phyloP scores from a whole-genome alignment of 2,329 filamentous ascomycete species.

The Fusarium kyushuense region DNA sequence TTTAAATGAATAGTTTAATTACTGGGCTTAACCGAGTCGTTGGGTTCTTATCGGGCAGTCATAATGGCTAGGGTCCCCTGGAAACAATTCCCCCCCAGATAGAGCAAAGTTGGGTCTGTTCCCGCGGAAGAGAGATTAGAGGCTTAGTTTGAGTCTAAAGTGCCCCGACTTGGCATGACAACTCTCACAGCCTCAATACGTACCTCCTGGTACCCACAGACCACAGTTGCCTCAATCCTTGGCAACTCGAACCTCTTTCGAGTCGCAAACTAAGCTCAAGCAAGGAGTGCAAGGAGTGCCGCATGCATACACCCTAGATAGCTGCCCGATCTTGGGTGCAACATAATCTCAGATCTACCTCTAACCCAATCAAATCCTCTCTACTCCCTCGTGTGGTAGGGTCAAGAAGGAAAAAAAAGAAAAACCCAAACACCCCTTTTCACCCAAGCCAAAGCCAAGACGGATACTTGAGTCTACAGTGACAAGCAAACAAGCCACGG shows the following conservation, averaged over 20 bases:
- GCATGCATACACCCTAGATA: slow-evolving; percentile 26
- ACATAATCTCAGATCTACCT: slow-evolving; percentile 36
- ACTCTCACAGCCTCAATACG: slow-evolving; percentile 29
- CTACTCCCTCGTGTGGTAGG: slow-evolving; percentile 38
- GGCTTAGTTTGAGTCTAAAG: neutral
- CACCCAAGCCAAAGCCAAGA: neutral
- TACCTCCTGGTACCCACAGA: neutral
- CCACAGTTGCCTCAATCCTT: neutral
- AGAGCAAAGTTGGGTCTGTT: neutral
- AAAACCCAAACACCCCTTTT: slow-evolving; percentile 26
- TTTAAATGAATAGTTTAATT: slow-evolving; percentile 42
- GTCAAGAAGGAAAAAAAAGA: too few relatives aligned
- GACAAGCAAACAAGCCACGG: slow-evolving; percentile 6
- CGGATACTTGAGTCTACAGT: slow-evolving; percentile 8
- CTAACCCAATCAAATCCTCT: slow-evolving; percentile 25
- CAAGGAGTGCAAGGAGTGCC: too few relatives aligned
- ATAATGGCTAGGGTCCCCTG: slow-evolving; percentile 5
- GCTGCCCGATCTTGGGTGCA: slow-evolving; percentile 47
- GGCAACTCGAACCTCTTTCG: neutral
- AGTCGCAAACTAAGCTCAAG: slow-evolving; percentile 17
- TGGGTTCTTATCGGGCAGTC: slow-evolving; percentile 41
- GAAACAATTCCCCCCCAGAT: slow-evolving; percentile 10
- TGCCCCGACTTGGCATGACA: slow-evolving; percentile 39
- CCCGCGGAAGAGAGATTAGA: slow-evolving; percentile 9
- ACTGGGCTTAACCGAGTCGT: slow-evolving; percentile 43